phyloP scores from a whole-genome alignment of 805 yeast genomes.

The Candida schatavii region DNA sequence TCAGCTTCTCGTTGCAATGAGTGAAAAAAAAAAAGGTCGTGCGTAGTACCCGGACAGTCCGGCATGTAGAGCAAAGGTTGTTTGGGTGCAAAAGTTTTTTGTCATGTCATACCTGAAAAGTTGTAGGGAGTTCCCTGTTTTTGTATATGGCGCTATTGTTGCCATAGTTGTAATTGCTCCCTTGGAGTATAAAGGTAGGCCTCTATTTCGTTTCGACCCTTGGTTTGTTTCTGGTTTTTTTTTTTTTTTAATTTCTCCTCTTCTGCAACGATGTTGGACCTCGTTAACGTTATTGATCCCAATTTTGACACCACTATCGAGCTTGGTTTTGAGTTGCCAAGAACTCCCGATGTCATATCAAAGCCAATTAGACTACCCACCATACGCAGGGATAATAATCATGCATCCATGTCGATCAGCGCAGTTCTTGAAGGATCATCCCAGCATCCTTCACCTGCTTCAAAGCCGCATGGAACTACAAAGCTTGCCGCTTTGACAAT shows the following conservation, averaged over 20 bases:
- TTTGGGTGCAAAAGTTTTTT: neutral
- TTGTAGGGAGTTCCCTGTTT: no score
- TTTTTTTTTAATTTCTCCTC: neutral
- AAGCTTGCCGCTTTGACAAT: no score
- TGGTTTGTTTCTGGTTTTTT: neutral
- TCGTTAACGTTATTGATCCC: conserved; percentile 16
- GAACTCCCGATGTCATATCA: conserved; percentile 4
- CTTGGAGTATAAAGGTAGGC: neutral
- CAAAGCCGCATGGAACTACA: no score
- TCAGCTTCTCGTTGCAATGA: conserved; percentile 1
- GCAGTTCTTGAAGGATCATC: no score
- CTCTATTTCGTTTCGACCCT: neutral
- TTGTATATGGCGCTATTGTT: no score
- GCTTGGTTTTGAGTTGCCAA: neutral
- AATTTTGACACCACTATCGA: conserved; percentile 11
- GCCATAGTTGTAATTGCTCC: neutral
- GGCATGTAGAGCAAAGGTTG: conserved; percentile 1
- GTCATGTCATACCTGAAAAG: neutral
- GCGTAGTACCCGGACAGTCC: conserved; percentile 10
- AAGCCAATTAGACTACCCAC: neutral
- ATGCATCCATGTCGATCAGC: no score
- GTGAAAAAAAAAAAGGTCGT: neutral
- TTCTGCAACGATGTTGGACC: neutral
- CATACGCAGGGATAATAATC: no score
- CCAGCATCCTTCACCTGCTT: no score